These are phyloP conservation scores for Tolypocladium nubicola DNA, from an alignment of 2,329 filamentous ascomycete species.

Conservation along the genomic window DNA sequence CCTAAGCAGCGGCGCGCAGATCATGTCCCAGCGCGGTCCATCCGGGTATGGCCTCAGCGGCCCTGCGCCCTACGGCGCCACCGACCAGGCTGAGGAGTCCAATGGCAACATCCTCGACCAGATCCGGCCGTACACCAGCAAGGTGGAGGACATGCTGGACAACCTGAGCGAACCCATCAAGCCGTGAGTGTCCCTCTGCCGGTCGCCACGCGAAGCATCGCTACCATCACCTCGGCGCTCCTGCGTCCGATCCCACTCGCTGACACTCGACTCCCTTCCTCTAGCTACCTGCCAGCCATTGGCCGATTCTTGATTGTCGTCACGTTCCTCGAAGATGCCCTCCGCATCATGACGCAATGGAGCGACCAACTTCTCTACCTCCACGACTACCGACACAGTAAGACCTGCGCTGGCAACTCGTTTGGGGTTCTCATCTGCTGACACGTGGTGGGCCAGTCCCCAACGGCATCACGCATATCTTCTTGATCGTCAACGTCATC, in stretches of 20 bases:
- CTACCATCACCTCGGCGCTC: background rate
- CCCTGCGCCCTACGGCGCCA: slow-evolving; percentile 55
- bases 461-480: slow-evolving; percentile 77
- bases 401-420: slow-evolving; percentile 19
- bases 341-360: slow-evolving; percentile 97
- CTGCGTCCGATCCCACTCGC: background rate
- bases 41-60: slow-evolving; percentile 77
- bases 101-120: slow-evolving; percentile 58
- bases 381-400: slow-evolving; percentile 87
- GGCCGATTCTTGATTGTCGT: slow-evolving; percentile 97
- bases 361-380: slow-evolving; percentile 88
- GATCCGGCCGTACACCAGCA: slow-evolving; percentile 91
- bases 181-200: slow-evolving; percentile 48
- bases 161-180: slow-evolving; percentile 82
- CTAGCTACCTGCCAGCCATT: slow-evolving; percentile 84
- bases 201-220: background rate
- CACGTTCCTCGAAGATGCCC: slow-evolving; percentile 92
- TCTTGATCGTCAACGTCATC: slow-evolving; percentile 82
- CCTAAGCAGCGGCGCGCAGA: background rate
- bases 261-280: slow-evolving; percentile 8
- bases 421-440: background rate
- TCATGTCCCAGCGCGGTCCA: slow-evolving; percentile 45
- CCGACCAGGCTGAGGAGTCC: slow-evolving; percentile 42
- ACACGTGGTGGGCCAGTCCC: slow-evolving; percentile 50
- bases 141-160: slow-evolving; percentile 92